A percentile compares a stretch with the other conserved stretches of the same genome.
Conservation (phyloP, 179 eudicot genomes). For the Nepenthes alata region DNA sequence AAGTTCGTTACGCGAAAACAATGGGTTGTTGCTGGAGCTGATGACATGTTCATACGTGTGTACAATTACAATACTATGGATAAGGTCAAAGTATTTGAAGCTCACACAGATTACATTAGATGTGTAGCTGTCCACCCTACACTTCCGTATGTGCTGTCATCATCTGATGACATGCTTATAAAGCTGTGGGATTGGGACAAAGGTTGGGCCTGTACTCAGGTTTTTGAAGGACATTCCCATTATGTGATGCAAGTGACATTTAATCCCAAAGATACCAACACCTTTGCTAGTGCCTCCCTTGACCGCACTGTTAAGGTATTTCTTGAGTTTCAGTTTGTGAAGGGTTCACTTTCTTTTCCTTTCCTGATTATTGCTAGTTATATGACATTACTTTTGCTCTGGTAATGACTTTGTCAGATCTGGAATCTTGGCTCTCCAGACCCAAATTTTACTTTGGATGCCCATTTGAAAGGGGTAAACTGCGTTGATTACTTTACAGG, state of each 20-base stretch:
- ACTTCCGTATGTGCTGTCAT: constrained; percentile 85
- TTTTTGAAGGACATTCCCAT: constrained; percentile 98
- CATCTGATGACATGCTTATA: constrained; percentile 99
- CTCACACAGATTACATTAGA: constrained; percentile 93
- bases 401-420: constrained; percentile 28
- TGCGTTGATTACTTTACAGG: constrained; percentile 94
- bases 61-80: constrained; percentile 99
- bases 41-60: constrained; percentile 90
- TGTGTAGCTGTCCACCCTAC: constrained; percentile 99
- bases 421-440: constrained; percentile 96
- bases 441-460: constrained; percentile 84
- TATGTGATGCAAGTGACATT: constrained; percentile 99
- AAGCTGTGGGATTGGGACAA: constrained; percentile 99
- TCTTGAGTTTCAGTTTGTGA: neutral
- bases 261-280: constrained; percentile 95
- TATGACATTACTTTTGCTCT: neutral
- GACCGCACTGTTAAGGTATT: constrained; percentile 96
- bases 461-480: constrained; percentile 84
- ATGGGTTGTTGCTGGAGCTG: constrained; percentile 99
- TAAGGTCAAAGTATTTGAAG: constrained; percentile 87
- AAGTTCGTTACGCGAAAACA: constrained; percentile 91
- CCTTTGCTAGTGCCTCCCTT: constrained; percentile 99
- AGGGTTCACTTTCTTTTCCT: neutral
- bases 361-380: neutral
- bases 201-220: constrained; percentile 91